These are phyloP conservation scores for Exutisphaerella laricina DNA, from an alignment of 2,329 filamentous ascomycete species.

Conservation along the genomic window DNA sequence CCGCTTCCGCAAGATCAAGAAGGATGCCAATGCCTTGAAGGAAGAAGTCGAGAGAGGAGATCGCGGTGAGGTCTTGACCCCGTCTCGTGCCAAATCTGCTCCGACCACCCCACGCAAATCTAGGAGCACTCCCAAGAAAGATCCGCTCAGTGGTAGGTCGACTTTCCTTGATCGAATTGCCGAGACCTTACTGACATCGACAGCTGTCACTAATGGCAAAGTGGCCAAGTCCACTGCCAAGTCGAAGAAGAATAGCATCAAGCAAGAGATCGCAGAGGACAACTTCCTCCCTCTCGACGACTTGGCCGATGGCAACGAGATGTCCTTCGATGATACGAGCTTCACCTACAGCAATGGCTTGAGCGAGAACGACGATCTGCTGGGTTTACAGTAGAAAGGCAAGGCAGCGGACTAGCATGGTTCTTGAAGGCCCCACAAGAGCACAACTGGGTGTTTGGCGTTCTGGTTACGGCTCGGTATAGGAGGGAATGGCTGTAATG, in stretches of 20 bases:
- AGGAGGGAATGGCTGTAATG: too few relatives aligned
- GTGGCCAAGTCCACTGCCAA: slow-evolving; percentile 24
- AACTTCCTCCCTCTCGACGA: slow-evolving; percentile 4
- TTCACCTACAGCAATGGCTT: slow-evolving; percentile 1
- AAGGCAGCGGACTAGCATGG: too few relatives aligned
- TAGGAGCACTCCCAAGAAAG: slow-evolving; percentile 24
- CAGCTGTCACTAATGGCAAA: slow-evolving; percentile 25
- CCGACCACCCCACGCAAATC: slow-evolving; percentile 22
- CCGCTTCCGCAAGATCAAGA: slow-evolving; percentile 43
- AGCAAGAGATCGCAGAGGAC: slow-evolving; percentile 22
- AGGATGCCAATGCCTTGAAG: slow-evolving; percentile 33
- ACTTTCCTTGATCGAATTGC: too few relatives aligned
- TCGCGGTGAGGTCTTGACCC: slow-evolving; percentile 15
- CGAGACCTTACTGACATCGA: too few relatives aligned
- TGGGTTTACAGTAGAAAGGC: neutral
- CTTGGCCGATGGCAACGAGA: slow-evolving; percentile 1
- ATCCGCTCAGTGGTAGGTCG: slow-evolving; percentile 18
- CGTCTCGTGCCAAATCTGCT: slow-evolving; percentile 8
- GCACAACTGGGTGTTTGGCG: neutral
- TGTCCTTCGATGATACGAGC: slow-evolving; percentile 2
- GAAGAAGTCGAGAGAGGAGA: slow-evolving; percentile 23
- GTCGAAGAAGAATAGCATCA: slow-evolving; percentile 21
- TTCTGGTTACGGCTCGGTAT: neutral
- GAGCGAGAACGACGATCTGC: neutral
- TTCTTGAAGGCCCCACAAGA: too few relatives aligned